Conservation (phyloP, 208 protist species). For the Wallacemonas sp. region DNA sequence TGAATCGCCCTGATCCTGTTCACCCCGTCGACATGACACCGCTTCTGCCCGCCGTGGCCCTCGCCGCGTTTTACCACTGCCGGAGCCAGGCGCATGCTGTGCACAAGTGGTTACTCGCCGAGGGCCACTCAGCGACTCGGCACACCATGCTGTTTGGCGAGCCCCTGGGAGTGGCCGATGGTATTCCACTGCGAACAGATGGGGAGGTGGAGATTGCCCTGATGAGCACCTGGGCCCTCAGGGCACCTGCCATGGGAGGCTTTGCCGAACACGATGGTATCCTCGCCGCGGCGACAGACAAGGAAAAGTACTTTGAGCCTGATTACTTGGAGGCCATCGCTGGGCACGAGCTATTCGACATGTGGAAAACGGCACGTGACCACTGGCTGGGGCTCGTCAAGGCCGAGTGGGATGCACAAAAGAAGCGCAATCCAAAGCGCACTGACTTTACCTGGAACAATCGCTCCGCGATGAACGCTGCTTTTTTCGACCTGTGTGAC, state of each 20-base stretch:
- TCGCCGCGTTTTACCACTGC: constrained; percentile 26
- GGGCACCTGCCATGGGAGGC: constrained; percentile 31
- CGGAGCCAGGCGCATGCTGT: constrained; percentile 5
- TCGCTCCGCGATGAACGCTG: constrained; percentile 69
- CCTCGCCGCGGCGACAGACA: constrained; percentile 34
- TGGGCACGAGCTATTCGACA: constrained; percentile 42
- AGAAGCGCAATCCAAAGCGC: constrained; percentile 38
- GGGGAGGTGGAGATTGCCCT: constrained; percentile 42
- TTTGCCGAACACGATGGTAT: constrained; percentile 42
- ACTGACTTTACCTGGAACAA: constrained; percentile 84
- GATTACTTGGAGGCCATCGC: constrained; percentile 36
- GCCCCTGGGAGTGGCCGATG: constrained; percentile 36
- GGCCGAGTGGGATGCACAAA: constrained; percentile 52
- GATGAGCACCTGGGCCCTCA: constrained; percentile 11
- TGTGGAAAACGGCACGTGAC: constrained; percentile 55
- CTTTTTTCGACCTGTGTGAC: constrained; percentile 90
- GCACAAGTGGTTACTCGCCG: constrained; percentile 17
- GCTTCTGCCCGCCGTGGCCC: constrained; percentile 32
- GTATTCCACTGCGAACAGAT: constrained; percentile 35
- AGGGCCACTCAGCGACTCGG: constrained; percentile 8
- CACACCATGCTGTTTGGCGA: constrained; percentile 61
- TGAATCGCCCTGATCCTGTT: constrained; percentile 50
- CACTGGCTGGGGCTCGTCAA: constrained; percentile 66
- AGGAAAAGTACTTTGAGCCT: constrained; percentile 40
- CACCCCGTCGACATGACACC: constrained; percentile 47